Evolutionary conservation across 805 yeast genomes (phyloP).

Genomic region (Naumovozyma baii): DNA sequence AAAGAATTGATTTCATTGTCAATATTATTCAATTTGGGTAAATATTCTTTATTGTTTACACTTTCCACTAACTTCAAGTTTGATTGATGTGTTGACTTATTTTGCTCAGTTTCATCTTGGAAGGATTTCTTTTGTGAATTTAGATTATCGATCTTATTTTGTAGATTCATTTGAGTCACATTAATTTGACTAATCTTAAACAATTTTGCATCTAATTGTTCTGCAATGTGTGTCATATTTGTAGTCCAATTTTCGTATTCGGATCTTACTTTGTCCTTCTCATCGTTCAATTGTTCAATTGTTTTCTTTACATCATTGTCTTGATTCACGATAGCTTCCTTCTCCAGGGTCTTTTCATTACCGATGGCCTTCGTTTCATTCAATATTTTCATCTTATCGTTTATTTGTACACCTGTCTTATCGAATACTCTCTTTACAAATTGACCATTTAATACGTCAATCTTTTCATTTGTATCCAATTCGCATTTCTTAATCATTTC

Average conservation of each 20-base stretch:
- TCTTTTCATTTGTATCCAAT: slow-evolving; percentile 16
- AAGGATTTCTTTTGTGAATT: slow-evolving; percentile 10
- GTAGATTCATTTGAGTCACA: slow-evolving; percentile 12
- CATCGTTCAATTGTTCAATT: slow-evolving; percentile 17
- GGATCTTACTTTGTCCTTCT: slow-evolving; percentile 12
- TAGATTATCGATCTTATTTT: slow-evolving; percentile 15
- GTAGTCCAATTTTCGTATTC: slow-evolving; percentile 16
- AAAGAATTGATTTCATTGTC: slow-evolving; percentile 16
- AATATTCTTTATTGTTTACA: slow-evolving; percentile 17
- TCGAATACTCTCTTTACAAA: slow-evolving; percentile 17
- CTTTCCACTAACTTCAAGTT: slow-evolving; percentile 13
- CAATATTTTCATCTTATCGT: slow-evolving; percentile 18
- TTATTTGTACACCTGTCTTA: slow-evolving; percentile 13
- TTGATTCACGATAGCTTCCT: slow-evolving; percentile 14
- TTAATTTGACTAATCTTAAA: slow-evolving; percentile 18
- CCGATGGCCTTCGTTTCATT: slow-evolving; percentile 22
- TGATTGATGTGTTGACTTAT: slow-evolving; percentile 11
- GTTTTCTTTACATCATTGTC: slow-evolving; percentile 20
- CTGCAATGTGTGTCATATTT: slow-evolving; percentile 16
- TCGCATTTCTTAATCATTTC: slow-evolving; percentile 17
- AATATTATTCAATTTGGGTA: slow-evolving; percentile 19
- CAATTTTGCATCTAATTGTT: slow-evolving; percentile 23
- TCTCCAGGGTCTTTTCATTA: slow-evolving; percentile 19
- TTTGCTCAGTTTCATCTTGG: slow-evolving; percentile 12
- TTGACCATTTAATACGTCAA: slow-evolving; percentile 19